Evolutionary conservation across 1,139 yeast genomes (phyloP), one percentile per base, ranked within the genome.

Genomic region (Debaryomyces nepalensis): DNA sequence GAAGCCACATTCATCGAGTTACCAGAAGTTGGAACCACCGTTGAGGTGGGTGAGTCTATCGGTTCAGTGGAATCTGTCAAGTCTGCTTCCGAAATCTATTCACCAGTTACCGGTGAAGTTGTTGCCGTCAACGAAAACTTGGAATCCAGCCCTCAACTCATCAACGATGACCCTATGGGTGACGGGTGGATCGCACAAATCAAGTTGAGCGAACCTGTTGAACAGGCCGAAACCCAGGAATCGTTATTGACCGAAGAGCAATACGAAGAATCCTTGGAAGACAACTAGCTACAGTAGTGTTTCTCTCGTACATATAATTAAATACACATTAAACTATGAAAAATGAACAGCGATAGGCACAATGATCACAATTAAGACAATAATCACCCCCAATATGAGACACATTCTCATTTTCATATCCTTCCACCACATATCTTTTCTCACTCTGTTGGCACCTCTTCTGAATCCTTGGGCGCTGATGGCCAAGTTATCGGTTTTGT

Each of bases 371-470:
- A 91, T 79, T 57, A 95, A 75, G 41, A 91, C 73, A 58, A 93
- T 84, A 49, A 95, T 78, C 26, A 86, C 76, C 33, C 87, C 95
- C 33, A 87, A 77, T 47, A 89, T 86, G 48, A 93, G 75, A 66
- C 99, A 93, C 75, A 91, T 74, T 66, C 96, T 84, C 95, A 93
- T 87, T 74, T 93, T 93, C 81, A 95, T 79, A 65, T 93, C 97
- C 68, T 95, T 93, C 89, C 96, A 87, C 99, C 99, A 93, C 98
- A 93, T 93, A 63, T 90, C 96, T 68, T 91, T 95, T 72, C 99
- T 87, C 38, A 93, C 98, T 57, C 96, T 82, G 70, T 91, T 93
- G 45, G 99, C 99, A 32, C 97, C 96, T 64, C 96, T 81, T 65
- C 96, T 88, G 75, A 95, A 95, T 24, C 97, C 95, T 58, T 89